Evolutionary conservation across 148 eudicot genomes (phyloP).

Genomic region (Chenopodium formosanum): DNA sequence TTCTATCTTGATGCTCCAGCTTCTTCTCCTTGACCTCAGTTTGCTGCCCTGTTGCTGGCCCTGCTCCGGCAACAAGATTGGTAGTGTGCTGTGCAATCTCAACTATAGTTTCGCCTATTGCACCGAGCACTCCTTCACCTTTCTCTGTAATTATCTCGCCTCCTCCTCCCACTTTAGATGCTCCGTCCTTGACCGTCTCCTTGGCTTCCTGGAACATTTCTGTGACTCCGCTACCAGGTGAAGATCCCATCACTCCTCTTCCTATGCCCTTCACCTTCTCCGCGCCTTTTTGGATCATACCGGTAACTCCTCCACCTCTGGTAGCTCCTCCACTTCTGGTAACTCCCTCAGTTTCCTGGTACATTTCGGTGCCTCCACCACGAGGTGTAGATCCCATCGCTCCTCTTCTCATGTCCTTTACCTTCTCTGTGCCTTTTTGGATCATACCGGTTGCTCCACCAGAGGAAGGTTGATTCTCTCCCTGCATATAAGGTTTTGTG

Average conservation of each 20-base stretch:
- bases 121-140: slow-evolving; percentile 31
- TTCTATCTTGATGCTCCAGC: not conserved
- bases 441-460: slow-evolving; percentile 7
- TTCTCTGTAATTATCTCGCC: slow-evolving; percentile 19
- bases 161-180: not conserved
- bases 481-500: not conserved
- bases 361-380: not conserved
- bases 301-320: not conserved
- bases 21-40: slow-evolving; percentile 11
- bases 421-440: slow-evolving; percentile 10
- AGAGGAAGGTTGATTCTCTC: not conserved
- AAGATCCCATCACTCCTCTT: not conserved
- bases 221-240: not conserved
- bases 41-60: slow-evolving; percentile 12
- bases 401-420: slow-evolving; percentile 12
- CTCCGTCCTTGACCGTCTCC: slow-evolving; percentile 8
- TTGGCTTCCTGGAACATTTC: slow-evolving; percentile 7
- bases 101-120: slow-evolving; percentile 37
- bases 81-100: slow-evolving; percentile 42
- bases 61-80: slow-evolving; percentile 22
- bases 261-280: slow-evolving; percentile 12
- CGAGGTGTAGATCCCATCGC: not conserved
- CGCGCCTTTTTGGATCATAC: slow-evolving; percentile 10
- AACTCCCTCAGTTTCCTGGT: slow-evolving; percentile 1
- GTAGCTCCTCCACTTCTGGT: too few species aligned